Evolutionary conservation across 208 protist species (phyloP).

Genomic region (Angomonas ambiguus): DNA sequence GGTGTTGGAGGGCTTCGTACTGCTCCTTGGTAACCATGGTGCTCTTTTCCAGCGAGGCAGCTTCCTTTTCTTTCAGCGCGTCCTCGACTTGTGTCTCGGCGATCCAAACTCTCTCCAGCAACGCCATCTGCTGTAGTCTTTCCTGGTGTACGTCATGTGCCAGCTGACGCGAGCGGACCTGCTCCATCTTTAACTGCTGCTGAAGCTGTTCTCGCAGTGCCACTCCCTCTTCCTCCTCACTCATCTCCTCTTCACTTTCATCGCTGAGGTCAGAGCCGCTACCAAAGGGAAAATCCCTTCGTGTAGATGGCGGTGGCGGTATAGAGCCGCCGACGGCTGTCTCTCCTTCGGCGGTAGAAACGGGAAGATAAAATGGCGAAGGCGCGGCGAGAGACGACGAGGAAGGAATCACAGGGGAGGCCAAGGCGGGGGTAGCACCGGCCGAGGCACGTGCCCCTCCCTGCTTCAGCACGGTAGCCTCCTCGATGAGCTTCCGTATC

Average conservation of each 20-base stretch:
- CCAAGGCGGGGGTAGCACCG: too few species aligned
- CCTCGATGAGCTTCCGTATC: conserved; percentile 14
- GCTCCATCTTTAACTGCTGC: conserved; percentile 36
- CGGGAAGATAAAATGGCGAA: too few species aligned
- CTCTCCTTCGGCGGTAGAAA: too few species aligned
- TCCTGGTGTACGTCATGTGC: conserved; percentile 51
- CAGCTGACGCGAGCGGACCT: conserved; percentile 30
- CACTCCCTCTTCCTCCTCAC: conserved; percentile 17
- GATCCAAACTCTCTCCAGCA: conserved; percentile 71
- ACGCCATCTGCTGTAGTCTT: conserved; percentile 36
- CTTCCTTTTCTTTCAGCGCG: conserved; percentile 20
- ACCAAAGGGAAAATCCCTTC: not conserved
- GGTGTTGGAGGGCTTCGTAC: conserved; percentile 22
- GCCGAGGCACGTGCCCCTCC: too few species aligned
- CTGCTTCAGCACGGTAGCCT: not conserved
- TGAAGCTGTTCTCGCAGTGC: conserved; percentile 17
- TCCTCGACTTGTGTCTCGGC: conserved; percentile 52
- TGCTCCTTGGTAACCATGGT: conserved; percentile 16
- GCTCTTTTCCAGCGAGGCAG: conserved; percentile 1
- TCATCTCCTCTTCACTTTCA: not conserved
- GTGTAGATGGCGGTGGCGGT: not conserved
- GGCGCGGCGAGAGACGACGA: too few species aligned
- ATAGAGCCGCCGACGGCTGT: not conserved
- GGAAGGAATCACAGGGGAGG: too few species aligned
- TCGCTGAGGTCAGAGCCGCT: conserved; percentile 3